Conservation (phyloP, 805 yeast genomes). For the Zygosaccharomyces kombuchaensis region DNA sequence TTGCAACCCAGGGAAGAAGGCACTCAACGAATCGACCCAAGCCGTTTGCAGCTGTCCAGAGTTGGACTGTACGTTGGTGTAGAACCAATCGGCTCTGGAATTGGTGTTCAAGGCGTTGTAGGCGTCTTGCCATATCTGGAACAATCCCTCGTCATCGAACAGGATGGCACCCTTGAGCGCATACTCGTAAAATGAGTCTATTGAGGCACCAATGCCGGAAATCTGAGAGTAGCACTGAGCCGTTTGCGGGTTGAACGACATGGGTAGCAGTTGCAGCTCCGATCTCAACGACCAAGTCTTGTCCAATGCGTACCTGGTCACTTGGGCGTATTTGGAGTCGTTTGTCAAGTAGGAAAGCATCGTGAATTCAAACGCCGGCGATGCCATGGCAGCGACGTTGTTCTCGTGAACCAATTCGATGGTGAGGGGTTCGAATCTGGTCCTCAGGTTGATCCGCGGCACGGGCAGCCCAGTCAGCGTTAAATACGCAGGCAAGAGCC, state of each 20-base stretch:
- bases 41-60: slow-evolving; percentile 47
- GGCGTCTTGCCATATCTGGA: slow-evolving; percentile 54
- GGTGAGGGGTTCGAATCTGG: slow-evolving; percentile 48
- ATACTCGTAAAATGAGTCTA: slow-evolving; percentile 88
- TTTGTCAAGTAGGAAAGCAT: slow-evolving; percentile 70
- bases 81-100: slow-evolving; percentile 49
- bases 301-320: slow-evolving; percentile 58
- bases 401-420: slow-evolving; percentile 52
- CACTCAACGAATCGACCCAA: slow-evolving; percentile 86
- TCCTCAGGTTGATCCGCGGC: slow-evolving; percentile 68
- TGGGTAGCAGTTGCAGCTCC: slow-evolving; percentile 62
- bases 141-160: slow-evolving; percentile 55
- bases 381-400: slow-evolving; percentile 84
- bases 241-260: slow-evolving; percentile 61
- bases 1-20: slow-evolving; percentile 84
- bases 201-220: slow-evolving; percentile 86
- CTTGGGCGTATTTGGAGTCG: slow-evolving; percentile 62
- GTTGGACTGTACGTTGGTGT: slow-evolving; percentile 50
- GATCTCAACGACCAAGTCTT: slow-evolving; percentile 68
- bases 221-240: slow-evolving; percentile 54
- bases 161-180: slow-evolving; percentile 72
- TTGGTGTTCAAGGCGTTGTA: slow-evolving; percentile 56
- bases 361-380: slow-evolving; percentile 77
- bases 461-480: slow-evolving; percentile 63
- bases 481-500: slow-evolving; percentile 66